Evolutionary conservation across 305 asterid species (phyloP), one percentile per base, ranked within the genome.

Genomic region (Lippia alba): DNA sequence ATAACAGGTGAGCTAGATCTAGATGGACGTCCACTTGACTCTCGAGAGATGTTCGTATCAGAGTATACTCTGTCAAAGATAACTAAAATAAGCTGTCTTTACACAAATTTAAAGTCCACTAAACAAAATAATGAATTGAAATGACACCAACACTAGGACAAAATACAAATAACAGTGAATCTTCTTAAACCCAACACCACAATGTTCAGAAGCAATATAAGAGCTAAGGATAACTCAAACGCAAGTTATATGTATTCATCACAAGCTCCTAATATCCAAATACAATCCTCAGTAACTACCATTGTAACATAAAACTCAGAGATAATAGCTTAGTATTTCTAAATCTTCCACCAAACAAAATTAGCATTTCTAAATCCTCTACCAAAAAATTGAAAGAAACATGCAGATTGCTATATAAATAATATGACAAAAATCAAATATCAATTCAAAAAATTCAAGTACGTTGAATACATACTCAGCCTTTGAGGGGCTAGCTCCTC

Each of bases 401-500:
- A 61, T 18, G 55, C 34, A 44, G 15, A 57, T 58, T 63, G 61
- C 66, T 71, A 14, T 36, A 30, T 51, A 74, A 39, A 56, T 16
- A 18, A 56, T 34, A 60, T 8, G 61, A 17, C 20, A 77, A 39
- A 20, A 50, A 18, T 20, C 36, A 12, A 56, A 32, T 16, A 72
- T 48, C 1, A 57, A 41, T 65, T 67, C 54, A 71, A 18, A 73
- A 60, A 69, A 67, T 41, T 54, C 39, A 81, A 76, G 70, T 48
- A 66, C 19, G 49, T 4, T 55, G 41, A 56, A 54, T 55, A 73
- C 79, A 55, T 74, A 80, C 86, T 70, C 66, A 20, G 72, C 67
- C 69, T 70, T 76, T 49, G 89, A 45, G 58, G 81, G 64, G 72
- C 71, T 73, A 70, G 63, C 84, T 71, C 74, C 89, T 69, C 80